These are phyloP conservation scores for Thuidium tamariscinum DNA, from an alignment of 225 moss, liverwort and hornwort species.

Conservation along the genomic window DNA sequence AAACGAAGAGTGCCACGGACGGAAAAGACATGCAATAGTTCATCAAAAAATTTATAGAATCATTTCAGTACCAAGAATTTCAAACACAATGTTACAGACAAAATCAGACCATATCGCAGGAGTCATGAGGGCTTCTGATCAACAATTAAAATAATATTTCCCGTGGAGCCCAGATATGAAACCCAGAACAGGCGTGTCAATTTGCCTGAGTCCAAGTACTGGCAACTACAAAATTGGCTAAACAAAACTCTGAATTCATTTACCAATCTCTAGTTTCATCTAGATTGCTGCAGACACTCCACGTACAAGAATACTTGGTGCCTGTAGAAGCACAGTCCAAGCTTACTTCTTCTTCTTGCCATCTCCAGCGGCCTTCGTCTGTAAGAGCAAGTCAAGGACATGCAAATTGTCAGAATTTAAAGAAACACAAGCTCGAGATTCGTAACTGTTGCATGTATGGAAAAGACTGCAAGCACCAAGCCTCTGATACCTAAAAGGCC, in stretches of 20 bases:
- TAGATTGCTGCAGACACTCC: background rate
- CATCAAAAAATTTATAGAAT: background rate
- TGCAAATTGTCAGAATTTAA: background rate
- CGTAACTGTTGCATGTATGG: background rate
- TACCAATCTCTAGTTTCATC: background rate
- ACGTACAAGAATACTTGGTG: background rate
- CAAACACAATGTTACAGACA: background rate
- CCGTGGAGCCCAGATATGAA: background rate
- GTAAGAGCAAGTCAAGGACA: background rate
- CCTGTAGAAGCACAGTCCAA: background rate
- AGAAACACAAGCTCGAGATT: background rate
- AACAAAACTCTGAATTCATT: background rate
- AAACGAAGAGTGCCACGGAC: background rate
- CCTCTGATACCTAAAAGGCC: background rate
- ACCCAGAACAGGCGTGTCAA: background rate
- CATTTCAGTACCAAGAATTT: background rate
- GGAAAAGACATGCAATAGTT: background rate
- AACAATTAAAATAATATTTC: background rate
- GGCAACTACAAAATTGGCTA: background rate
- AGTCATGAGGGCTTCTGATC: background rate
- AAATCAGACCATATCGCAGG: background rate
- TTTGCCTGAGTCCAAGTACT: background rate
- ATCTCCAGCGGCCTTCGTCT: constrained; percentile 36
- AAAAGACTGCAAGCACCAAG: background rate
- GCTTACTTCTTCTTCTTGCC: constrained; percentile 33